A percentile compares a stretch with the other conserved stretches of the same genome.
Conservation (phyloP, 768 basidiomycete genomes). For the Termitomyces sp. region DNA sequence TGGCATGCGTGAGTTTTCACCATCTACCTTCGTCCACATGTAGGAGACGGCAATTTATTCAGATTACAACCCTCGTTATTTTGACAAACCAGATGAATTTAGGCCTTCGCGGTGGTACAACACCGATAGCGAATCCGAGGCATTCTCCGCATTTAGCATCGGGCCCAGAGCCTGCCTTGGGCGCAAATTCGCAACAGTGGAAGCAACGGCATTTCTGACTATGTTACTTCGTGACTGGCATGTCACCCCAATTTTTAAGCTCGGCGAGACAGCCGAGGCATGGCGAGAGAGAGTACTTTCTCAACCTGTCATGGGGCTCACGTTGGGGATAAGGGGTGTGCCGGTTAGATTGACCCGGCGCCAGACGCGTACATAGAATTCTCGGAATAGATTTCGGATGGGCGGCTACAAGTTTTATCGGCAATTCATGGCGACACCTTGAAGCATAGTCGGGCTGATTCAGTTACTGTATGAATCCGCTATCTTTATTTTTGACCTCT, state of each 20-base stretch:
- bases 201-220: slow-evolving; percentile 47
- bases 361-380: neutral
- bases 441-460: too few relatives aligned
- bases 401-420: too few relatives aligned
- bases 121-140: slow-evolving; percentile 31
- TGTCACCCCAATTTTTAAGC: slow-evolving; percentile 34
- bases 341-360: slow-evolving; percentile 23
- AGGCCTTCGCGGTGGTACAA: slow-evolving; percentile 47
- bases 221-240: slow-evolving; percentile 46
- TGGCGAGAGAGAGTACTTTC: slow-evolving; percentile 31
- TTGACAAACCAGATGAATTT: slow-evolving; percentile 37
- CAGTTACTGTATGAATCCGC: too few relatives aligned
- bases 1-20: slow-evolving; percentile 34
- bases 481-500: too few relatives aligned
- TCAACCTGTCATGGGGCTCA: slow-evolving; percentile 26
- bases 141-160: slow-evolving; percentile 39
- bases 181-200: slow-evolving; percentile 45
- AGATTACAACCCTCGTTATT: slow-evolving; percentile 49
- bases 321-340: slow-evolving; percentile 25
- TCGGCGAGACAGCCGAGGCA: slow-evolving; percentile 28
- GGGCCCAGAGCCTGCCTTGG: slow-evolving; percentile 50
- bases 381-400: too few relatives aligned
- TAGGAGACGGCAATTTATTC: neutral
- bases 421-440: too few relatives aligned
- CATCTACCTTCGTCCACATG: neutral